Conservation (phyloP, 768 basidiomycete genomes). For the Termitomyces sp. region DNA sequence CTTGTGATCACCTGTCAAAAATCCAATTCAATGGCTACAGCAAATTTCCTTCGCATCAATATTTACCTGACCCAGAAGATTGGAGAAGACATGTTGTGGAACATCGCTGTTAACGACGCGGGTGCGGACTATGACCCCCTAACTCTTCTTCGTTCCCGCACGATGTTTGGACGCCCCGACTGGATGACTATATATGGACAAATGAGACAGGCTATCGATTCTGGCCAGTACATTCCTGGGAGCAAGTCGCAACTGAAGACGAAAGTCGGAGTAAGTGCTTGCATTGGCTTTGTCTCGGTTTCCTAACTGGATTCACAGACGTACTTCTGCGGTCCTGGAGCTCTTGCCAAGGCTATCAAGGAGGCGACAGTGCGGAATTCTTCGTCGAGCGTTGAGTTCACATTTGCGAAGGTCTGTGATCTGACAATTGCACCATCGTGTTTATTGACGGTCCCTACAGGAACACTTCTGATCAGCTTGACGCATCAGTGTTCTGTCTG, state of each 20-base stretch:
- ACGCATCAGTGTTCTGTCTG: background rate
- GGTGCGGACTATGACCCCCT: slow-evolving; percentile 86
- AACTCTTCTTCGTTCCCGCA: slow-evolving; percentile 83
- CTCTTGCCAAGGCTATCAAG: slow-evolving; percentile 73
- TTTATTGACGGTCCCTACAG: slow-evolving; percentile 6
- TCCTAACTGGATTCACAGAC: slow-evolving; percentile 42
- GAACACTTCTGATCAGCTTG: slow-evolving; percentile 23
- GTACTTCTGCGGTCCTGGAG: slow-evolving; percentile 85
- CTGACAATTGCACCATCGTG: background rate
- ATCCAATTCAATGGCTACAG: slow-evolving; percentile 33
- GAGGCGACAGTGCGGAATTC: slow-evolving; percentile 58
- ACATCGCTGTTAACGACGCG: slow-evolving; percentile 84
- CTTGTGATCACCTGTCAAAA: background rate
- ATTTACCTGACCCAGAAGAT: slow-evolving; percentile 89
- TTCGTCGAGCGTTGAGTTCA: slow-evolving; percentile 60
- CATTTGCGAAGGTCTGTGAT: slow-evolving; percentile 67
- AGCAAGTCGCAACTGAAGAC: slow-evolving; percentile 76
- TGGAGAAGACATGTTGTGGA: slow-evolving; percentile 84
- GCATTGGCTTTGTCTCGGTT: slow-evolving; percentile 1
- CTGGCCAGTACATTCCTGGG: slow-evolving; percentile 78
- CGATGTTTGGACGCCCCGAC: slow-evolving; percentile 90
- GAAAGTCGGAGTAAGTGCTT: slow-evolving; percentile 68
- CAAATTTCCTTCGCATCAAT: slow-evolving; percentile 90
- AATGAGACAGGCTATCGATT: slow-evolving; percentile 76
- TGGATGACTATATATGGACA: slow-evolving; percentile 79